These are phyloP conservation scores for Auriscalpium orientale DNA, from an alignment of 768 basidiomycete genomes.

Conservation along the genomic window DNA sequence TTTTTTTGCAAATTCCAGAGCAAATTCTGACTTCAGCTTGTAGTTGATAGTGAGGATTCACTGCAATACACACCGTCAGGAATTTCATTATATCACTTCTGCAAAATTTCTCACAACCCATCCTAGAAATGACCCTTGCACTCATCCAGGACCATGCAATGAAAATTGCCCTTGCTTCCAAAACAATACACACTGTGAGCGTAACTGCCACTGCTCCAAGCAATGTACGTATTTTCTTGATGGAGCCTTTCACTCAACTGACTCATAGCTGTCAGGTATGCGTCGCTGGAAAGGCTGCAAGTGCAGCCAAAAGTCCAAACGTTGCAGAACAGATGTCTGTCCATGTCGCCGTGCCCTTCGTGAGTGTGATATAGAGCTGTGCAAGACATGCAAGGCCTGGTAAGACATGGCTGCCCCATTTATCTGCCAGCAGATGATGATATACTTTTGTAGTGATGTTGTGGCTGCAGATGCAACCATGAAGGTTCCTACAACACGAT, in stretches of 20 bases:
- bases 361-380: conserved; percentile 69
- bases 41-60: too few species aligned
- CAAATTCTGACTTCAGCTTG: too few species aligned
- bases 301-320: conserved; percentile 22
- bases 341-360: conserved; percentile 41
- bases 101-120: too few species aligned
- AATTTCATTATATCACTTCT: too few species aligned
- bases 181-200: conserved; percentile 47
- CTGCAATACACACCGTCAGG: too few species aligned
- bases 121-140: conserved; percentile 33
- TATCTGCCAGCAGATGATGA: not conserved
- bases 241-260: not conserved
- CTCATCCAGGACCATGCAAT: conserved; percentile 49
- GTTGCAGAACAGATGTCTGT: conserved; percentile 38
- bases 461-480: not conserved
- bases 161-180: conserved; percentile 41
- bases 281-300: conserved; percentile 51
- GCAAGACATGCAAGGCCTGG: conserved; percentile 43
- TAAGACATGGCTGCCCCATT: not conserved
- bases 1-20: too few species aligned
- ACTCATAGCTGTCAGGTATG: conserved; percentile 33
- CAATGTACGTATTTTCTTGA: conserved; percentile 34
- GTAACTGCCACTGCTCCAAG: conserved; percentile 43
- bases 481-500: not conserved
- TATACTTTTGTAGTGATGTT: not conserved